Base-by-base conservation (phyloP, 2,329 filamentous ascomycete genomes). In the Chaetomiaceae sp. region DNA sequence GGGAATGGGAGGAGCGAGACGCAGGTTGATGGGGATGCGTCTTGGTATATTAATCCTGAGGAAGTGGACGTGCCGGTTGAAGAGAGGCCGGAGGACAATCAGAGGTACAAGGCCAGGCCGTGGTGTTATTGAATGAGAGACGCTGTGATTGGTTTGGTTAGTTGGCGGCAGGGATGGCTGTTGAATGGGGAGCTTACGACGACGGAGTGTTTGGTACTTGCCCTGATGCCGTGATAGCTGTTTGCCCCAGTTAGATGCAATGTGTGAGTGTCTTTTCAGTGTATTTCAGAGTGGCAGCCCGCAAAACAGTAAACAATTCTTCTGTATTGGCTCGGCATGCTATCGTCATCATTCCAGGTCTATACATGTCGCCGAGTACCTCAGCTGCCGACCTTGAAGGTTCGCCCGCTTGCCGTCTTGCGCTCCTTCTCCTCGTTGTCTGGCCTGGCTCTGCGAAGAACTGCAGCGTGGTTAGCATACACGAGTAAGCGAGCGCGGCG, bases 351-450 rank as follows among this genome's bases (percentile, higher is more conserved):
- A 27, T 20, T 37, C 33, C 19, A n/a, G 16, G 43, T 39, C 51
- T 37, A 45, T 45, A 44, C 20, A 41, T 23, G 27, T 5, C 13
- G n/a, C 13, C 19, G 13, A 12, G 13, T 30, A 30, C 42, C 41
- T 56, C 48, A 60, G 48, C 47, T 52, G 25, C 58, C 60, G 33
- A 55, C 71, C 70, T 77, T 84, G 81, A 99, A 99, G 38, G 91
- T 95, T 63, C 93, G 83, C 58, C 93, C 93, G 68, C 89, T 97
- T 41, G 95, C 93, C 51, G 93, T 99, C 83, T 99, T 99, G 65
- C 89, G 85, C 73, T 99, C 95, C 74, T 92, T 92, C 72, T 97
- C 93, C 71, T 97, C 92, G 62, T 86, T 90, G 68, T 99, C 93
- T 38, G 93, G 95, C 63, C 93, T 82, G 54, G 93, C 93, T 73